phyloP scores from a whole-genome alignment of 371 early-diverging fungal genomes.

The Mortierella sp. region DNA sequence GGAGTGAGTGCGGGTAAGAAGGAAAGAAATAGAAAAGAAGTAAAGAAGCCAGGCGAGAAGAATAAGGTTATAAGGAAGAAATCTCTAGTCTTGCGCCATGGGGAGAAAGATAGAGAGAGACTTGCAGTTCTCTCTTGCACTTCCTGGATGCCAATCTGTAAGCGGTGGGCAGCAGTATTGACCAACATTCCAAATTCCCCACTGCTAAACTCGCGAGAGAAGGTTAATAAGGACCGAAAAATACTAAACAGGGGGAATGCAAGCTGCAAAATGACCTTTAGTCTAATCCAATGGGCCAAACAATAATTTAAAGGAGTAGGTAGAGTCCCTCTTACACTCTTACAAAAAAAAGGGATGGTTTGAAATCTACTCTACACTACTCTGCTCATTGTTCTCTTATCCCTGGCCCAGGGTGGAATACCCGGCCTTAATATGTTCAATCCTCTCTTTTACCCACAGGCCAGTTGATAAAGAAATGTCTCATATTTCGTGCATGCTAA shows the following conservation, averaged over 20 bases:
- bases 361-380: not conserved
- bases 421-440: not conserved
- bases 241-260: conserved; percentile 1
- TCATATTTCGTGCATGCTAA: not conserved
- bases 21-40: not conserved
- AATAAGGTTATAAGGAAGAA: too few species aligned
- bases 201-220: not conserved
- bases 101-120: too few species aligned
- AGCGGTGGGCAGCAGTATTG: not conserved
- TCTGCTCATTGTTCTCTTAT: not conserved
- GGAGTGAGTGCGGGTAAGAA: not conserved
- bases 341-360: not conserved
- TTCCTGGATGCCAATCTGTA: too few species aligned
- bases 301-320: not conserved
- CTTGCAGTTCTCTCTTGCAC: not conserved
- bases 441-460: too few species aligned
- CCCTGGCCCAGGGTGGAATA: not conserved
- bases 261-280: not conserved
- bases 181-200: not conserved
- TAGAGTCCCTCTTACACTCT: not conserved
- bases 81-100: too few species aligned
- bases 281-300: too few species aligned
- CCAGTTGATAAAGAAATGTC: not conserved
- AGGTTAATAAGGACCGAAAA: not conserved
- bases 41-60: not conserved